These are phyloP conservation scores for Sporobolomyces phaffii DNA, from an alignment of 768 basidiomycete species.

Conservation along the genomic window DNA sequence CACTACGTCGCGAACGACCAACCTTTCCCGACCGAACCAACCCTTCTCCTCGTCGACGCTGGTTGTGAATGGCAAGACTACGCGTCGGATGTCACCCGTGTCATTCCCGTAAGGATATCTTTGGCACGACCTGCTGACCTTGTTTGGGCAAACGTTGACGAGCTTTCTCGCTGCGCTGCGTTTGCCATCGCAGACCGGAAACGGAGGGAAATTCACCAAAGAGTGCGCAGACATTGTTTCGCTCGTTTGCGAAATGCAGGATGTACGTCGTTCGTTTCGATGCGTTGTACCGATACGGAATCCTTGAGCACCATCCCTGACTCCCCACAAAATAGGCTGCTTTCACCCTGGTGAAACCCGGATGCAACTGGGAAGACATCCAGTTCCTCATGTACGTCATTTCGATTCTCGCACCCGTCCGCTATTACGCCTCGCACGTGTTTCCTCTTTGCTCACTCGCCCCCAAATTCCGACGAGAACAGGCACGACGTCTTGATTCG, in stretches of 20 bases:
- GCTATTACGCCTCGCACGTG: not conserved
- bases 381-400: conserved; percentile 60
- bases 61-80: conserved; percentile 81
- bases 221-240: conserved; percentile 77
- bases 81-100: conserved; percentile 58
- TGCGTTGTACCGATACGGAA: no score
- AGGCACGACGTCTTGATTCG: conserved; percentile 68
- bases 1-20: conserved; percentile 81
- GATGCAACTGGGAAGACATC: conserved; percentile 82
- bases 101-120: conserved; percentile 43
- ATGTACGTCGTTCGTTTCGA: conserved; percentile 49
- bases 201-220: conserved; percentile 77
- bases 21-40: conserved; percentile 33
- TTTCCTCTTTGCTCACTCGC: not conserved
- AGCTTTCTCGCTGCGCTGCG: no score
- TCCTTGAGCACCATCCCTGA: no score
- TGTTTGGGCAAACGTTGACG: no score
- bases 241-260: conserved; percentile 85
- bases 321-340: conserved; percentile 53
- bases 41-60: conserved; percentile 56
- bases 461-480: not conserved
- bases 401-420: not conserved
- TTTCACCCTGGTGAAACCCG: conserved; percentile 64
- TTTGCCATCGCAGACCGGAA: no score
- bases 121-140: no score